Evolutionary conservation across 805 yeast genomes (phyloP), one percentile per base, ranked within the genome.

Genomic region (Wickerhamomyces queroliae): DNA sequence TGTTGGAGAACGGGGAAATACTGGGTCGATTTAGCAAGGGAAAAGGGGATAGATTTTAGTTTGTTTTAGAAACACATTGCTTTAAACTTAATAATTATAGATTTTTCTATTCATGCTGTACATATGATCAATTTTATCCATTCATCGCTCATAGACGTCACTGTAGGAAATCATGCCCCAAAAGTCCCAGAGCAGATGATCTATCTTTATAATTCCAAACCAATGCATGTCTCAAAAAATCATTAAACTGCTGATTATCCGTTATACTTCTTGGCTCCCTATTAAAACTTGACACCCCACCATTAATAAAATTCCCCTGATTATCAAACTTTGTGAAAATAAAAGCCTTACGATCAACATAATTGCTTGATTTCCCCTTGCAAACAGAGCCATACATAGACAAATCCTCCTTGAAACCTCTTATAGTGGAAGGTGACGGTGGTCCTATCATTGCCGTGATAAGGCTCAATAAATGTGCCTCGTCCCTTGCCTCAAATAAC

Each of bases 381-480:
- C 46, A 12, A 54, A 36, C 5, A 78, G 31, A 28, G 21, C 31
- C 31, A 17, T 8, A 28, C 11, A 8, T 17, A 17, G 16, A 7
- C 11, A 30, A 40, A 8, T 61, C 64, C 7, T 63, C 54, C 28
- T 81, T 55, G 39, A 72, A 58, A 8, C 55, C 48, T 12, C 61
- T 20, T 3, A 80, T 64, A 5, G 66, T 58, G 3, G 56, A 38
- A 28, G 61, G 59, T 19, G 59, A 78, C 22, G 96, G 96, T 5
- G 90, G 82, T n/a, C 95, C 95, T 80, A 86, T 78, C 32, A 85
- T 63, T 52, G 87, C 73, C 62, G 86, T 83, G 36, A 83, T 83
- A 53, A 78, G 73, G 53, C 75, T 70, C 51, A 86, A 70, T 55
- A 88, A 88, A 57, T 85, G 91, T 23, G 78, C 86, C 59, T 86